phyloP scores from a whole-genome alignment of 257 asterid species.

The Henckelia pumila region DNA sequence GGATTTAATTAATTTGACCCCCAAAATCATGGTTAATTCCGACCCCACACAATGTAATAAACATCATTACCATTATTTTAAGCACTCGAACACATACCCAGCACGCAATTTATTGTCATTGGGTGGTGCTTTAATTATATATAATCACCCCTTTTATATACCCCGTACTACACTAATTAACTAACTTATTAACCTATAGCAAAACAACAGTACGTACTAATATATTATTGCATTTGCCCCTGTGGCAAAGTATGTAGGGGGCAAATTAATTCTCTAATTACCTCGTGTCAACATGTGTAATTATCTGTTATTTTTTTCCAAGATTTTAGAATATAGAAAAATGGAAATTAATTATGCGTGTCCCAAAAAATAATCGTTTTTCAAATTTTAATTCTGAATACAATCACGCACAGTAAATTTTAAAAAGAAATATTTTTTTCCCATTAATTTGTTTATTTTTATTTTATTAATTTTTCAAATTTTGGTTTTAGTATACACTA shows the following conservation, averaged over 20 bases:
- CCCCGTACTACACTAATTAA: too few relatives aligned
- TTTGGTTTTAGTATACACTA: too few relatives aligned
- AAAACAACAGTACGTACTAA: background rate
- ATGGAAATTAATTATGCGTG: too few relatives aligned
- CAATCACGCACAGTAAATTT: constrained; percentile 3
- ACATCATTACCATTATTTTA: background rate
- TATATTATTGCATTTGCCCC: background rate
- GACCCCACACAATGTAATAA: constrained; percentile 8
- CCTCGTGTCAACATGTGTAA: background rate
- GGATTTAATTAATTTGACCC: constrained; percentile 24
- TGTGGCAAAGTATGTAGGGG: background rate
- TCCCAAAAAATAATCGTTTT: too few relatives aligned
- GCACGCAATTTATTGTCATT: constrained; percentile 32
- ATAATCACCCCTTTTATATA: background rate
- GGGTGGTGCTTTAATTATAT: constrained; percentile 22
- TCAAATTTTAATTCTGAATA: background rate
- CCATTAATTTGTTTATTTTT: too few relatives aligned
- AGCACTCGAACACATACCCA: background rate
- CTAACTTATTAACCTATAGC: background rate
- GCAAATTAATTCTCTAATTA: background rate
- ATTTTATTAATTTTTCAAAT: too few relatives aligned
- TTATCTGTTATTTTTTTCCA: too few relatives aligned
- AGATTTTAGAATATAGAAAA: too few relatives aligned
- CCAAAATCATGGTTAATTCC: background rate
- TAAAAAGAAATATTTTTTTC: too few relatives aligned